phyloP scores from a whole-genome alignment of 169 alveolate genomes.

The Plasmodium gallinaceum region DNA sequence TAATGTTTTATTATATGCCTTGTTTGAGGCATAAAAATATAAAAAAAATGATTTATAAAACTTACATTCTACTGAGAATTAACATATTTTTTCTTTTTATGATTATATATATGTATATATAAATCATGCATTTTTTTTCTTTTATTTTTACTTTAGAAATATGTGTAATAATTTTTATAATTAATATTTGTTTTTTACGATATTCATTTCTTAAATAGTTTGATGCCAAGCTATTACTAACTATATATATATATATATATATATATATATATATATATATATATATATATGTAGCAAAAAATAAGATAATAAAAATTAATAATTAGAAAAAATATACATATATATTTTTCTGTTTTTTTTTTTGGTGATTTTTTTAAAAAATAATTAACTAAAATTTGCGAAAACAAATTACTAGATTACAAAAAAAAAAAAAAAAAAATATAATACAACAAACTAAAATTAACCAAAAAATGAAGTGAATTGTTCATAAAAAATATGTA shows the following conservation, averaged over 20 bases:
- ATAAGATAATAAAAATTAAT: background rate
- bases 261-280: background rate
- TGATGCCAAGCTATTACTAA: background rate
- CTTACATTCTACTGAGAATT: no score
- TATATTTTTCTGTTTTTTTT: no score
- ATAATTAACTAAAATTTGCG: no score
- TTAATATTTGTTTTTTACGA: background rate
- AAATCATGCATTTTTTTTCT: no score
- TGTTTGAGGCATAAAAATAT: constrained; percentile 59
- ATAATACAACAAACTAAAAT: no score
- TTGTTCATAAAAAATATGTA: no score
- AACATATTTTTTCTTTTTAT: background rate
- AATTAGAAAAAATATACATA: background rate
- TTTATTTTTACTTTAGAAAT: background rate
- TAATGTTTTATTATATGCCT: constrained; percentile 60
- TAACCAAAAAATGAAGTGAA: no score
- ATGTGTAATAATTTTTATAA: background rate
- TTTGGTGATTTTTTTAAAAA: no score
- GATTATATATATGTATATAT: background rate
- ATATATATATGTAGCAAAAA: background rate
- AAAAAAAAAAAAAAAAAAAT: no score
- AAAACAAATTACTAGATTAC: no score
- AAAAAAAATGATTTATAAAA: background rate
- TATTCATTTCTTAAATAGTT: background rate
- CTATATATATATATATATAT: background rate